Base-by-base conservation (phyloP, 805 yeast species). In the Phaffomyces thermotolerans region DNA sequence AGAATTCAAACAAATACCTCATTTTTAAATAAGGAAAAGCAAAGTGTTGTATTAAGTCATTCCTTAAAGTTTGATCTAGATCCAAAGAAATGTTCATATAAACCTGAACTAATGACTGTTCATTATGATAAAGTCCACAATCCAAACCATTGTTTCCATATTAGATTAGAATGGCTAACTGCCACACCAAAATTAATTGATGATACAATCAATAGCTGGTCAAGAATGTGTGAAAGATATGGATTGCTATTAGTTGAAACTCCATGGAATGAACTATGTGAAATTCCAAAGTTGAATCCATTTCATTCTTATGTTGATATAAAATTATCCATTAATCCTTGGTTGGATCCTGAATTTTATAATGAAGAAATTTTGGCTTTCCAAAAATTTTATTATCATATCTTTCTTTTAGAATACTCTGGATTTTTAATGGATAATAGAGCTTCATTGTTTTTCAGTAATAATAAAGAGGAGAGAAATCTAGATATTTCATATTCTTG, bases 111-210 rank as follows among this genome's bases (percentile, higher is more conserved):
- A 3, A 69, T 89, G 37, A 78, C 79, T 6, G 88, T 93, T 1
- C 97, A 91, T 63, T 86, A 87, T 56, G 99, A 93, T 59, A 73
- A 81, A 36, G 90, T 90, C 4, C 96, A 89, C 60, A 91, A 90
- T 57, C 96, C 97, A 0, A 91, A 85, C 52, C 95, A 90, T 55
- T 90, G 97, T 58, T 93, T 81, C 66, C 98, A 91, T 57, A 74
- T 93, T 29, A 70, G 96, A 38, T 62, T 91, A 13, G 97, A 93
- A 59, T 93, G 99, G 99, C 66, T 91, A 29, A 87, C 84, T 47
- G 80, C 95, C 0, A 88, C 98, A 0, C 84, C 95, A 2, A 85
- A 84, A 57, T 66, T 86, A 29, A 78, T 87, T 40, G 96, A 89
- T 46, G 95, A 89, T 51, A 69, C 84, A 12, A 71, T 89, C 36